Conservation (phyloP, 441 rosid genomes). For the Euphorbia celastroides region DNA sequence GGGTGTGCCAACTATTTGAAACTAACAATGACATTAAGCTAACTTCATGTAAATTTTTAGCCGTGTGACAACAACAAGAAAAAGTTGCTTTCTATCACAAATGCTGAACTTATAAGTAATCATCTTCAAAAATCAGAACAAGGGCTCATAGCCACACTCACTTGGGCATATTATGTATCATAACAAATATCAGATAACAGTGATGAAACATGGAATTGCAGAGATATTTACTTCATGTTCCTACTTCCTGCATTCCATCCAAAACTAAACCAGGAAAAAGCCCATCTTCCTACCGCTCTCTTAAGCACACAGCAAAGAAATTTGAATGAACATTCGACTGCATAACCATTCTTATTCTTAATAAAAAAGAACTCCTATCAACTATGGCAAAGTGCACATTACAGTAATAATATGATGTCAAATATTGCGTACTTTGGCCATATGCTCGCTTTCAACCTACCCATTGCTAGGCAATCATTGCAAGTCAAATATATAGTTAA, state of each 20-base stretch:
- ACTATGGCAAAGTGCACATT: neutral
- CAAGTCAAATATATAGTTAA: neutral
- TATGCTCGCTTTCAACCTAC: neutral
- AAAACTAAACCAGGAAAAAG: neutral
- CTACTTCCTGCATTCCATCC: neutral
- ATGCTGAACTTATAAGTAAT: neutral
- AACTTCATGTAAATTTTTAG: neutral
- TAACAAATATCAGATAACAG: too few species aligned
- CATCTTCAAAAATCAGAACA: neutral
- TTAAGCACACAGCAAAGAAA: neutral
- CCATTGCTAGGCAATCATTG: neutral
- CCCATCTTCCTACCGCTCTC: neutral
- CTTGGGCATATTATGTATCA: neutral
- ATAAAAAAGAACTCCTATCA: neutral
- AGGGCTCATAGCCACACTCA: neutral
- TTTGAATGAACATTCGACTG: neutral
- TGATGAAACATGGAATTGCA: too few species aligned
- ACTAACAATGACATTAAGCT: neutral
- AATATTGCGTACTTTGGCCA: neutral
- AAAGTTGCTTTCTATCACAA: neutral
- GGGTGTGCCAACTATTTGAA: neutral
- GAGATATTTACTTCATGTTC: too few species aligned
- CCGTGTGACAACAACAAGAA: neutral
- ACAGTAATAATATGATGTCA: neutral
- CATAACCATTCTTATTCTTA: neutral